Evolutionary conservation across 1,284 basidiomycete species (phyloP), one percentile per base, ranked within the genome.

Genomic region (Bondarzewia mesenterica): DNA sequence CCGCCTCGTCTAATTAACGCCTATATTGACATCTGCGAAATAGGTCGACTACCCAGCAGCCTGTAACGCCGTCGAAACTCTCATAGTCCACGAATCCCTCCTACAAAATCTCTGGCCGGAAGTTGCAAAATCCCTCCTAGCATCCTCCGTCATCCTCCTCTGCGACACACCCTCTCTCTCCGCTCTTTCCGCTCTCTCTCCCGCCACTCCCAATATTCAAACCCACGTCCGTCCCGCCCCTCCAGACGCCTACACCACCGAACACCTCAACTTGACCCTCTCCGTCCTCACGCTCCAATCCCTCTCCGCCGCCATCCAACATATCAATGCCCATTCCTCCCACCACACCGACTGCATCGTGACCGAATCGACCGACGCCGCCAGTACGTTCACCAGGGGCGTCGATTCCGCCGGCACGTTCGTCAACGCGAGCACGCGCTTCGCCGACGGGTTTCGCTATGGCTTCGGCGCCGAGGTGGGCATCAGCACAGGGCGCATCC

Each of bases 381-480:
- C 86, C 32, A 75, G 79, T 18, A 72, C 71, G 21, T 99, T 98
- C 71, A 89, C 86, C 58, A n/a, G n/a, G 29, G 29, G n/a, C 5
- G 29, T 32, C 29, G 5, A 10, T n/a, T 10, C 29, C 29, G 29
- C 29, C 29, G n/a, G 29, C 29, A 32, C 29, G 29, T 32, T 89
- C 60, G 80, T 97, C 54, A 99, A 99, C 59, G 91, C 93, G 3
- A 90, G 85, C 54, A 96, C 96, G 7, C 79, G 96, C 42, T 99
- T 99, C 61, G 89, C 94, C 0, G 96, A 99, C 65, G 96, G 96
- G 1, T 98, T 95, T 68, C 71, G 96, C 49, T 99, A 93, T 65
- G 96, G 96, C 0, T 91, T 97, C 55, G 96, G 96, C 1, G 95
- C 96, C 2, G 96, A 99, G 67, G 95, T 99, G 1, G 96, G 96